A percentile compares a stretch with the other conserved stretches of the same genome.
Conservation (phyloP, 805 yeast species). For the Wickerhamomyces subpelliculosus region DNA sequence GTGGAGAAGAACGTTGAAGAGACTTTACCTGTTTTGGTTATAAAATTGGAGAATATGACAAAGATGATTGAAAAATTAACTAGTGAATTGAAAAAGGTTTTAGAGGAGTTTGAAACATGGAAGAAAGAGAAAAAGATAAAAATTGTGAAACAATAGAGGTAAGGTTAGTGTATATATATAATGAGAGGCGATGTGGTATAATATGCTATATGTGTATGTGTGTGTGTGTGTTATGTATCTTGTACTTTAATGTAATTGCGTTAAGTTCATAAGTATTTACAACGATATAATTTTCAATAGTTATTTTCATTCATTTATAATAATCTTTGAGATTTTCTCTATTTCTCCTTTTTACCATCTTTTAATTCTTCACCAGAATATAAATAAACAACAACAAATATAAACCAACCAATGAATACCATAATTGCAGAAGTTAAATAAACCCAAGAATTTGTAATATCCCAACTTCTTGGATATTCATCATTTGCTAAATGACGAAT, state of each 20-base stretch:
- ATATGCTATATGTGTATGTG: too few relatives aligned
- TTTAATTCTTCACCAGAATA: conserved; percentile 12
- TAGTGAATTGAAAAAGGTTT: conserved; percentile 26
- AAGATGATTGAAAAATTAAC: conserved; percentile 27
- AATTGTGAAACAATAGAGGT: conserved; percentile 22
- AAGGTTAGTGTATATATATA: neutral
- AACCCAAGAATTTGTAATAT: conserved; percentile 89
- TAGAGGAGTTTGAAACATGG: conserved; percentile 37
- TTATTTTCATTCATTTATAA: neutral
- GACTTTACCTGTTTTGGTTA: conserved; percentile 54
- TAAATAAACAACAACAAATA: conserved; percentile 61
- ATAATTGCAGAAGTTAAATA: conserved; percentile 65
- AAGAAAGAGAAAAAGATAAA: conserved; percentile 33
- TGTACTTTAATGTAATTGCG: too few relatives aligned
- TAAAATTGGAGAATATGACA: conserved; percentile 44
- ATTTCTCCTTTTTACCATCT: conserved; percentile 17
- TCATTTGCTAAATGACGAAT: conserved; percentile 93
- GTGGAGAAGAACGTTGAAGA: conserved; percentile 79
- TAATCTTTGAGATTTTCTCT: neutral
- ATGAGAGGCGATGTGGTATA: too few relatives aligned
- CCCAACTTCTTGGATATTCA: conserved; percentile 90
- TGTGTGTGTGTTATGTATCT: too few relatives aligned
- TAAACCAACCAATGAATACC: conserved; percentile 71
- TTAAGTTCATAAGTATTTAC: too few relatives aligned
- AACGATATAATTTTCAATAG: too few relatives aligned